Evolutionary conservation across 1,139 yeast species (phyloP).

Genomic region (Taiozyma onychis): DNA sequence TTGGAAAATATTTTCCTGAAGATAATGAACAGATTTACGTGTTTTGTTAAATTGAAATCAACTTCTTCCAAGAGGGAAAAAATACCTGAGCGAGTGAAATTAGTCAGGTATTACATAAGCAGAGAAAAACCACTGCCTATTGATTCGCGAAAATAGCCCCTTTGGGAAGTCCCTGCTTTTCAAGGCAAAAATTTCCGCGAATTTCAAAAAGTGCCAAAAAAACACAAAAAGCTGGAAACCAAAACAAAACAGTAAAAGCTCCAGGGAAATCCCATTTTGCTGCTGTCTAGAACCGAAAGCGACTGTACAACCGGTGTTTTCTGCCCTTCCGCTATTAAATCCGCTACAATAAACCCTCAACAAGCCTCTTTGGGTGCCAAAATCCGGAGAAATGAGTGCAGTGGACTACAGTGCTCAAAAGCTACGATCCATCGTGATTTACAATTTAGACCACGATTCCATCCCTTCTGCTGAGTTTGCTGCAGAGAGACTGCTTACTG

Average conservation of each 20-base stretch:
- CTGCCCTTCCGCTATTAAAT: background rate
- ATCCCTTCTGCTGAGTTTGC: slow-evolving; percentile 74
- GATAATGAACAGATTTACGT: background rate
- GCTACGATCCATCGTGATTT: slow-evolving; percentile 54
- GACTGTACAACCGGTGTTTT: background rate
- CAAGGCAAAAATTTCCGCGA: background rate
- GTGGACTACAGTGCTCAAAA: slow-evolving; percentile 30
- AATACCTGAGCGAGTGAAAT: background rate
- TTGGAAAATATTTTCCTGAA: background rate
- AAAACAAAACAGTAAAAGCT: background rate
- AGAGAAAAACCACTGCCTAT: background rate
- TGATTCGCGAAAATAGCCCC: background rate
- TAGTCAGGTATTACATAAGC: background rate
- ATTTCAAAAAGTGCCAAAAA: background rate
- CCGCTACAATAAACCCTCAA: background rate
- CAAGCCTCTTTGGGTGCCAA: background rate
- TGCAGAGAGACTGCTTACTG: slow-evolving; percentile 66
- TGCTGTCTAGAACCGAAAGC: background rate
- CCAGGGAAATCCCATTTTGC: background rate
- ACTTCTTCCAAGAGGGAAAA: background rate
- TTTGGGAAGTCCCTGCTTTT: background rate
- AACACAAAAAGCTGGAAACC: background rate
- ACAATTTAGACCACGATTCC: slow-evolving; percentile 67
- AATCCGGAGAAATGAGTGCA: slow-evolving; percentile 9
- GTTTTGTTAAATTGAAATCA: background rate